These are phyloP conservation scores for Silene vulgaris DNA, from an alignment of 179 eudicot species.

Conservation along the genomic window DNA sequence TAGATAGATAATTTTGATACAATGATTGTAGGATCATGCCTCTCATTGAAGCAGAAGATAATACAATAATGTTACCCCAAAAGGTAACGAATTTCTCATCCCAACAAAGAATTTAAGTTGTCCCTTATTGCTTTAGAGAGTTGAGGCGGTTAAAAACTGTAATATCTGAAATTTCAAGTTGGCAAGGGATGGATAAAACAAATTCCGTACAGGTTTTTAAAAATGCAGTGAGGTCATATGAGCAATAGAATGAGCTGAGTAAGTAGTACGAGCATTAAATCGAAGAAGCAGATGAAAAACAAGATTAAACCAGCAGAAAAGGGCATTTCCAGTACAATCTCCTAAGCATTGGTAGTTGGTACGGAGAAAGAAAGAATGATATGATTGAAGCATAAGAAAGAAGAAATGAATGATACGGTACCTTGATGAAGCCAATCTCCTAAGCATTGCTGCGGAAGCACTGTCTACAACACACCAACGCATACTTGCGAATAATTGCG, in stretches of 20 bases:
- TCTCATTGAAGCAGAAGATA: no score
- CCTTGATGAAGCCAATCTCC: conserved; percentile 32
- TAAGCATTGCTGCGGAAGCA: conserved; percentile 33
- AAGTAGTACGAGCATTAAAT: neutral
- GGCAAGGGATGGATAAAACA: neutral
- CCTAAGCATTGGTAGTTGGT: no score
- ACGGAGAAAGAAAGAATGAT: neutral
- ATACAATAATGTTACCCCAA: no score
- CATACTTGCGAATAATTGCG: conserved; percentile 30
- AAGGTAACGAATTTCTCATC: no score
- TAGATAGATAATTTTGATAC: no score
- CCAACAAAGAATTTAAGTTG: no score
- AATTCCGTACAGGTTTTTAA: no score
- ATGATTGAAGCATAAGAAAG: neutral
- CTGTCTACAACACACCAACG: conserved; percentile 27
- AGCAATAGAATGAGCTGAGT: neutral
- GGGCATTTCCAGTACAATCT: neutral
- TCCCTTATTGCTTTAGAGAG: no score
- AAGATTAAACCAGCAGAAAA: neutral
- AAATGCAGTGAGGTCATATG: no score
- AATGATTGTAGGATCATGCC: no score
- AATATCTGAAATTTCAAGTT: no score
- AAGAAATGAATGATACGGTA: neutral
- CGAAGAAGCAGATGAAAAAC: neutral
- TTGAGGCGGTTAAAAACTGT: no score